These are phyloP conservation scores for Elsinoe batatas DNA, from an alignment of 2,329 filamentous ascomycete genomes.

Conservation along the genomic window DNA sequence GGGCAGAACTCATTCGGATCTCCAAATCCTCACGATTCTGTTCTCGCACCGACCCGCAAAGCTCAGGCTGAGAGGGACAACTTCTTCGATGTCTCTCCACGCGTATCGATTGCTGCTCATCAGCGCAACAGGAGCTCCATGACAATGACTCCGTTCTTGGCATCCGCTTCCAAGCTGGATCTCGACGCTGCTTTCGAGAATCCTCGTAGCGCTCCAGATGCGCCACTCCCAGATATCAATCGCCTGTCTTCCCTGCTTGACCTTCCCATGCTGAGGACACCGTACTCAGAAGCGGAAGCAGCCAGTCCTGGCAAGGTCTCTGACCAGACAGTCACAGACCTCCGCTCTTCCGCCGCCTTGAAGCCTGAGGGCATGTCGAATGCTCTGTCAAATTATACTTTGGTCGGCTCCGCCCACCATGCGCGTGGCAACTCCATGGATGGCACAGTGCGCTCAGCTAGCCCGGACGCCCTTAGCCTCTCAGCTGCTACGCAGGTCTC, in stretches of 20 bases:
- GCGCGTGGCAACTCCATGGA: not conserved
- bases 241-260: constrained; percentile 10
- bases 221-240: constrained; percentile 8
- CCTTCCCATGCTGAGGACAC: constrained; percentile 6
- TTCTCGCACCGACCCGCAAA: constrained; percentile 9
- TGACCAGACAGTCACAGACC: not conserved
- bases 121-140: constrained; percentile 4
- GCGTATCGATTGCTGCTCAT: constrained; percentile 3
- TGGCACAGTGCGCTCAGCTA: not conserved
- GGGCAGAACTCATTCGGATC: constrained; percentile 17
- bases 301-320: constrained; percentile 1
- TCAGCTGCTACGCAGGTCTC: not conserved
- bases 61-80: not conserved
- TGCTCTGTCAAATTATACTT: not conserved
- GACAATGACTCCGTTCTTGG: constrained; percentile 7
- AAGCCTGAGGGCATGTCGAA: not conserved
- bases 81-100: constrained; percentile 6
- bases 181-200: constrained; percentile 1
- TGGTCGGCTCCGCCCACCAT: not conserved
- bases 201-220: constrained; percentile 9
- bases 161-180: not conserved
- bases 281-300: not conserved
- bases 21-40: constrained; percentile 14
- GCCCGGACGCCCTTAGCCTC: not conserved
- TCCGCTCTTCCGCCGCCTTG: not conserved